These are phyloP conservation scores for Pueraria montana DNA, from an alignment of 306 rosid genomes.

Conservation along the genomic window DNA sequence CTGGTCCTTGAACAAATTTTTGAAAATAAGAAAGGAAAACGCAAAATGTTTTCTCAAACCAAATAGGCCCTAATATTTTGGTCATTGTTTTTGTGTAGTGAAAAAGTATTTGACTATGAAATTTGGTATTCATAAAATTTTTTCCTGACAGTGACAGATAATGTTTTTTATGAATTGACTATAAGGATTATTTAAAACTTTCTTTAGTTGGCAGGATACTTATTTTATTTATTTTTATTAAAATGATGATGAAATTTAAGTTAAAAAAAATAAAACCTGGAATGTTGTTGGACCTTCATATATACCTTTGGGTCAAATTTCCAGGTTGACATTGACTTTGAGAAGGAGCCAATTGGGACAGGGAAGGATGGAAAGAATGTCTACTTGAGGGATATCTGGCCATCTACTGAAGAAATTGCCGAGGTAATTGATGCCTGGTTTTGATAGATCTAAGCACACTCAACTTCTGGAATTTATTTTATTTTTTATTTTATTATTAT, in stretches of 20 bases:
- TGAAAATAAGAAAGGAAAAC: background rate
- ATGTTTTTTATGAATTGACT: slow-evolving; percentile 7
- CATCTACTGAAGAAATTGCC: slow-evolving; percentile 83
- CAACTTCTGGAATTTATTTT: background rate
- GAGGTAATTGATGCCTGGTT: slow-evolving; percentile 60
- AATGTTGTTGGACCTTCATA: slow-evolving; percentile 30
- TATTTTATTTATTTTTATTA: slow-evolving; percentile 18
- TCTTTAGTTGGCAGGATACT: slow-evolving; percentile 17
- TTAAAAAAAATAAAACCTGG: slow-evolving; percentile 5
- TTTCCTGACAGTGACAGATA: background rate
- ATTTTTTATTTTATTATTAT: too few relatives aligned
- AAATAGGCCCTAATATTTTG: background rate
- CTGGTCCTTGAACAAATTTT: background rate
- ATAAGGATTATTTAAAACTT: slow-evolving; percentile 6
- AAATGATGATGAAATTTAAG: slow-evolving; percentile 13
- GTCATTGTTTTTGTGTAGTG: slow-evolving; percentile 18
- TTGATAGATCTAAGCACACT: slow-evolving; percentile 13
- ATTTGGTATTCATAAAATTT: background rate
- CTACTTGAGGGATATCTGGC: slow-evolving; percentile 91
- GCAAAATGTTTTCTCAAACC: background rate
- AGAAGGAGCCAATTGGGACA: slow-evolving; percentile 88
- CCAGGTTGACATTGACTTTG: slow-evolving; percentile 94
- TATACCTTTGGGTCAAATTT: slow-evolving; percentile 31
- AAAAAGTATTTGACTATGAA: slow-evolving; percentile 8
- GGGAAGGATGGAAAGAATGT: slow-evolving; percentile 86